Evolutionary conservation across 1,284 basidiomycete genomes (phyloP), one percentile per base, ranked within the genome.

Genomic region (Rhodotorula glutinis): DNA sequence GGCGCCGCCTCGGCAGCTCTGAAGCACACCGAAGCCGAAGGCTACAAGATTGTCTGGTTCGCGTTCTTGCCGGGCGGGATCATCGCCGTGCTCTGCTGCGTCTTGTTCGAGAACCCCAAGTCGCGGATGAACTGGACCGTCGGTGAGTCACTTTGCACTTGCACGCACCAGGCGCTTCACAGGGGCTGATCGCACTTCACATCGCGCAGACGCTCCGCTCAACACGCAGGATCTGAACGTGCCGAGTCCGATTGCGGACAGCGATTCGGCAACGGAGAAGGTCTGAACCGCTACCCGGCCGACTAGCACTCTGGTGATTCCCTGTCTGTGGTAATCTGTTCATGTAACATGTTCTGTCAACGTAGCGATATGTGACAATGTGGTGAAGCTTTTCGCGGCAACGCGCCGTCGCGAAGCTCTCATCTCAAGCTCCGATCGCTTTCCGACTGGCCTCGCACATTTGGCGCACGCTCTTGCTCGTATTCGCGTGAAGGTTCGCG

Each of bases 41-140:
- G 19, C 17, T 68, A 65, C 63, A 53, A 53, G 41, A 59, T 65
- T 29, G 40, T 53, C 51, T 68, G 66, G 66, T 65, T 49, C 38
- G 52, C 62, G 29, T 62, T 68, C 53, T 25, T 68, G 9, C 66
- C 66, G 7, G 57, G 57, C 13, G 57, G 57, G 11, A 38, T 68
- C 30, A 51, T 68, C 27, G 62, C 66, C 4, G 57, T 57, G 10
- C 23, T 68, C 21, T 57, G 55, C 21, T 61, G 59, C 54, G 66
- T 63, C 19, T 25, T 63, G 43, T 46, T 56, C 56, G n/a, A 55
- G 43, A 61, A 61, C 57, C 59, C 60, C 14, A 58, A 53, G 27
- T 46, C 58, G 19, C 23, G 60, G 17, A 67, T 64, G 65, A 67
- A 67, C 56, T 60, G 61, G 61, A 46, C 54, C 16, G 47, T 59